Evolutionary conservation across 148 eudicot genomes (phyloP).

Genomic region (Rhododendron henanense): DNA sequence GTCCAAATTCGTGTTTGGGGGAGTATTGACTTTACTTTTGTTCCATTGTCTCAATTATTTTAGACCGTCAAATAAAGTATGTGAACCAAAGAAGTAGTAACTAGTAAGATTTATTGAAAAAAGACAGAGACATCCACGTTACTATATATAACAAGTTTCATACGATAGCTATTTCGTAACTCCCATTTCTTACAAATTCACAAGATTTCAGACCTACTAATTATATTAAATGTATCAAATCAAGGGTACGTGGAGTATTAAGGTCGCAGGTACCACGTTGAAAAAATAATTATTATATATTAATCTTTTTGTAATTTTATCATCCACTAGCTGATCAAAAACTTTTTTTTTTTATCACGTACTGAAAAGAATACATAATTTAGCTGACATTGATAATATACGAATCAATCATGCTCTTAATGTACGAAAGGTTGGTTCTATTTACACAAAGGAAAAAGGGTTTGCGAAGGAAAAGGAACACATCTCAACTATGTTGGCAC

Average conservation of each 20-base stretch:
- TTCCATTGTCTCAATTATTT: background rate
- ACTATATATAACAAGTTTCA: background rate
- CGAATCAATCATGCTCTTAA: too few species aligned
- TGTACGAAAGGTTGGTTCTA: too few species aligned
- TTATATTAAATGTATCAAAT: background rate
- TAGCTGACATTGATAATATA: too few species aligned
- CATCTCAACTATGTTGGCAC: too few species aligned
- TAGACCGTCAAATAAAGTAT: too few species aligned
- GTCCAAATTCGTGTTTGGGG: background rate
- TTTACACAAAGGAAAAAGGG: too few species aligned
- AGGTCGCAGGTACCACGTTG: background rate
- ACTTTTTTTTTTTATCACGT: too few species aligned
- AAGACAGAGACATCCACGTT: background rate
- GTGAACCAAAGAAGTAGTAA: background rate
- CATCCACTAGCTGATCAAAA: too few species aligned
- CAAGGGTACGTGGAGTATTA: background rate
- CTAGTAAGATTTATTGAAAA: background rate
- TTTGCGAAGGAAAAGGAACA: too few species aligned
- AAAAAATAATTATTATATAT: too few species aligned
- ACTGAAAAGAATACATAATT: too few species aligned
- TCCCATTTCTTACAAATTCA: background rate
- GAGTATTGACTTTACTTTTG: background rate
- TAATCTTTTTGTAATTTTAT: too few species aligned
- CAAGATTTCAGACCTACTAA: background rate
- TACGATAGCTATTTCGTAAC: background rate